Evolutionary conservation across 257 asterid species (phyloP).

Genomic region (Pogostemon cablin): DNA sequence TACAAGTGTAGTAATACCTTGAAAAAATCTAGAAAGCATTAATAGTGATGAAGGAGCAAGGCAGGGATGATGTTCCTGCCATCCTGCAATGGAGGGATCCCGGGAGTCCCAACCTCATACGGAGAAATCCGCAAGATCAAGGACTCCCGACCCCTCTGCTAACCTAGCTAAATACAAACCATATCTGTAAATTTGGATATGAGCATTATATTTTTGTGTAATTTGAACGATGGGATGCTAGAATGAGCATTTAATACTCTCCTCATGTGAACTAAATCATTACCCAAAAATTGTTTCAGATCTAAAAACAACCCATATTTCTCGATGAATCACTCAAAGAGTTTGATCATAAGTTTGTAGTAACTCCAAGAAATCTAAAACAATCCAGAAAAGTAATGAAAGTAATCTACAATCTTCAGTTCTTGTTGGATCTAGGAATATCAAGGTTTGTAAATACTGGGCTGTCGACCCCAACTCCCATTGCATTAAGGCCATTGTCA

Average conservation of each 20-base stretch:
- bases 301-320: background rate
- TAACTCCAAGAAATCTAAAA: background rate
- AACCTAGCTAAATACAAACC: too few species aligned
- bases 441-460: constrained; percentile 64
- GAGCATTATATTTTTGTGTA: background rate
- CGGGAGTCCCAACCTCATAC: too few species aligned
- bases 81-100: too few species aligned
- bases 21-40: too few species aligned
- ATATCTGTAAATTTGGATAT: background rate
- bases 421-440: constrained; percentile 58
- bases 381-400: background rate
- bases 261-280: background rate
- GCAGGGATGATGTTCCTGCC: too few species aligned
- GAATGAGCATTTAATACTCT: background rate
- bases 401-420: constrained; percentile 13
- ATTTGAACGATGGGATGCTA: too few species aligned
- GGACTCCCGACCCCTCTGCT: too few species aligned
- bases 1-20: too few species aligned
- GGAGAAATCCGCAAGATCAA: too few species aligned
- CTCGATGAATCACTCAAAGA: background rate
- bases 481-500: constrained; percentile 79
- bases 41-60: too few species aligned
- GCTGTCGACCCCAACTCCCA: constrained; percentile 92
- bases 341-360: constrained; percentile 2
- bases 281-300: background rate